phyloP scores from a whole-genome alignment of 345 rosid genomes.

The Euphorbia pulcherrima region DNA sequence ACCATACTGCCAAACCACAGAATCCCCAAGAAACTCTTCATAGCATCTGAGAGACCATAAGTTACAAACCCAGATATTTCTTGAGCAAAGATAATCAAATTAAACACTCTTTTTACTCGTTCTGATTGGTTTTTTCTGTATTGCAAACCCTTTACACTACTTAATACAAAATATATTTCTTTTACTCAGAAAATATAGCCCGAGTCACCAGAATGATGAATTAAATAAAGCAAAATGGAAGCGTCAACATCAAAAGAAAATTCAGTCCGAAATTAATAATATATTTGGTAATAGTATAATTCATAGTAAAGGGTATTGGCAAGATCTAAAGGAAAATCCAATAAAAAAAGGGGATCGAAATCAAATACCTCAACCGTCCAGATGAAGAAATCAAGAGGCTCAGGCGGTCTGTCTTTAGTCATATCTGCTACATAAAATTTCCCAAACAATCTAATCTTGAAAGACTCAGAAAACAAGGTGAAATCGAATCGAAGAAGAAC shows the following conservation, averaged over 20 bases:
- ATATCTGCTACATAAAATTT: conserved; percentile 26
- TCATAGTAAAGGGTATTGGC: not conserved
- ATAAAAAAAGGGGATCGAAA: no score
- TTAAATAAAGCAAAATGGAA: not conserved
- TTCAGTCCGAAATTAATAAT: not conserved
- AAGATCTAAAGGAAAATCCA: conserved; percentile 25
- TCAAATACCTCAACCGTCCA: conserved; percentile 89
- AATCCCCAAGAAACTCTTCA: not conserved
- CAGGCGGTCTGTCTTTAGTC: conserved; percentile 78
- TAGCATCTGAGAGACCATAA: not conserved
- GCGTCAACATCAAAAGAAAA: conserved; percentile 8
- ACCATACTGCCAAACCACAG: not conserved
- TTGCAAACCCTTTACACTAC: no score
- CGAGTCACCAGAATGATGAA: no score
- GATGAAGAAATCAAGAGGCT: conserved; percentile 99
- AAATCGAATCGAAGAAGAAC: not conserved
- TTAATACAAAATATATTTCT: not conserved
- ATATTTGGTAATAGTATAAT: not conserved
- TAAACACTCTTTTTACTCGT: not conserved
- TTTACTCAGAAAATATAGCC: not conserved
- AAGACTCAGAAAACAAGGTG: not conserved
- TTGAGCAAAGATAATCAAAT: not conserved
- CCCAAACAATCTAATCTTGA: conserved; percentile 6
- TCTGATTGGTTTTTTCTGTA: no score
- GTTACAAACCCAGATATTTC: not conserved